Conservation (phyloP, 768 basidiomycete genomes). For the Lactarius hengduanensis region DNA sequence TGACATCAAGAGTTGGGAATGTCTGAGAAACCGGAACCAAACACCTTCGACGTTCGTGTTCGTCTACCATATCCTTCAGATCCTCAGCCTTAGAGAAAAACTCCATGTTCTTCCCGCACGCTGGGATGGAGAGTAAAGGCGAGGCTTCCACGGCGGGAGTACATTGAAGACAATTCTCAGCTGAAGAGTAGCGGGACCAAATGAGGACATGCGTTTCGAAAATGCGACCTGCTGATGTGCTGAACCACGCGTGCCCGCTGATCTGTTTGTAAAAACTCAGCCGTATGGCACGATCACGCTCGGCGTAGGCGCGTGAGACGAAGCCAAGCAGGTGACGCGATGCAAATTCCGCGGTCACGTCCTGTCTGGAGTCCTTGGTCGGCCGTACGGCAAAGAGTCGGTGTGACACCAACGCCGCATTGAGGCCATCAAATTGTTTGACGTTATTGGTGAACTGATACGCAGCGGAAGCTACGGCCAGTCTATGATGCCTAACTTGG, state of each 20-base stretch:
- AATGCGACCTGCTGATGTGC: neutral
- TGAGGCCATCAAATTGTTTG: neutral
- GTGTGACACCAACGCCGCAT: neutral
- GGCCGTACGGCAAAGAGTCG: neutral
- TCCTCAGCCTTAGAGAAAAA: neutral
- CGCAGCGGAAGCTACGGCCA: too few species aligned
- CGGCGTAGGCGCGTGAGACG: neutral
- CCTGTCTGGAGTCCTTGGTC: neutral
- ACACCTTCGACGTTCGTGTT: neutral
- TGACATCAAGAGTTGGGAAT: neutral
- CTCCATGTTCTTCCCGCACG: neutral
- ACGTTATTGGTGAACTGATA: neutral
- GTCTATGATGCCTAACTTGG: too few species aligned
- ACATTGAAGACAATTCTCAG: neutral
- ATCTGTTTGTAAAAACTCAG: neutral
- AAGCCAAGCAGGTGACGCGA: neutral
- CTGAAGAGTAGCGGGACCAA: neutral
- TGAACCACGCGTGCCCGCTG: neutral
- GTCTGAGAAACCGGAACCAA: neutral
- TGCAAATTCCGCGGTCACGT: neutral
- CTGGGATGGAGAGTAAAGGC: neutral
- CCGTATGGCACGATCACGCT: neutral
- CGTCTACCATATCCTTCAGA: neutral
- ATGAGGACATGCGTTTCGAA: neutral
- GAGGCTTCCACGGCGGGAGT: neutral